These are phyloP conservation scores for Hypericum perforatum DNA, from an alignment of 345 rosid species.

Conservation along the genomic window DNA sequence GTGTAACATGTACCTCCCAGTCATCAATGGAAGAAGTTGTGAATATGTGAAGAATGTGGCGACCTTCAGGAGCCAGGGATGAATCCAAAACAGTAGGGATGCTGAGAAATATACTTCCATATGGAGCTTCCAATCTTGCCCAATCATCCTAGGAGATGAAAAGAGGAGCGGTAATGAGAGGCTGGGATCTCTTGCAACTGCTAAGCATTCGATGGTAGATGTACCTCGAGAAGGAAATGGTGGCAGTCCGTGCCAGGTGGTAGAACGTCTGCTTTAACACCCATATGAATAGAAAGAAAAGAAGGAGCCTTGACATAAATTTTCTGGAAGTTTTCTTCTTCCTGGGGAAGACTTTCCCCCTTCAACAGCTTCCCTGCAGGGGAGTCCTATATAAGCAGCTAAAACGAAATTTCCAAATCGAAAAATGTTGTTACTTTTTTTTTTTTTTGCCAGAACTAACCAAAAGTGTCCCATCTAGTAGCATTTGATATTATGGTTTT, in stretches of 20 bases:
- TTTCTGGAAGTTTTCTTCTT: slow-evolving; percentile 82
- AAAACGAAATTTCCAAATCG: neutral
- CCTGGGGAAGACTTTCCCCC: slow-evolving; percentile 74
- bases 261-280: slow-evolving; percentile 73
- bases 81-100: slow-evolving; percentile 91
- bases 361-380: slow-evolving; percentile 71
- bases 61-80: slow-evolving; percentile 70
- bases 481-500: slow-evolving; percentile 84
- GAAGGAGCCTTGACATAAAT: slow-evolving; percentile 92
- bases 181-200: neutral
- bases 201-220: slow-evolving; percentile 12
- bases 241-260: slow-evolving; percentile 91
- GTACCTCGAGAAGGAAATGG: slow-evolving; percentile 90
- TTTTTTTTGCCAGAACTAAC: slow-evolving; percentile 34
- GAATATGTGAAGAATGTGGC: slow-evolving; percentile 84
- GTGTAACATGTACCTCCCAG: slow-evolving; percentile 53
- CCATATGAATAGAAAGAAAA: slow-evolving; percentile 95
- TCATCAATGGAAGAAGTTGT: slow-evolving; percentile 78
- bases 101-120: slow-evolving; percentile 93
- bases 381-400: neutral
- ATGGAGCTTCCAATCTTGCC: slow-evolving; percentile 63
- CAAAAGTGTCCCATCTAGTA: slow-evolving; percentile 98
- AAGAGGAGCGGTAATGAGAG: neutral
- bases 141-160: slow-evolving; percentile 47
- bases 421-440: slow-evolving; percentile 9